Evolutionary conservation across 2,329 filamentous ascomycete species (phyloP).

Genomic region (Trichoderma sp.): DNA sequence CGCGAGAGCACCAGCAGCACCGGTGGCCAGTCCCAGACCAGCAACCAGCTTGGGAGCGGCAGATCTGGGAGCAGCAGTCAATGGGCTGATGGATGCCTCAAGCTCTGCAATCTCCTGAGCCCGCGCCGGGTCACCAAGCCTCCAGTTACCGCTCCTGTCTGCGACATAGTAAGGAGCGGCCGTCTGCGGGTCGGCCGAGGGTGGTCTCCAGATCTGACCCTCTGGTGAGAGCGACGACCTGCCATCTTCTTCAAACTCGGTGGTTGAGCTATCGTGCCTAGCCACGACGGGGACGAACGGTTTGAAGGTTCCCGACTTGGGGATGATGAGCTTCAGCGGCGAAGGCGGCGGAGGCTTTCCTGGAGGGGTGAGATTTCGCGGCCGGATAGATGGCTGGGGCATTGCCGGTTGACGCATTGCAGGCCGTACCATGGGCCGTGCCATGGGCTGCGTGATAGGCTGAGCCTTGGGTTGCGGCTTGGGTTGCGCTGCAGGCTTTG

Average conservation of each 20-base stretch:
- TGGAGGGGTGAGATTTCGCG: slow-evolving; percentile 12
- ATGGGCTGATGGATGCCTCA: slow-evolving; percentile 20
- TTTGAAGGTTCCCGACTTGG: slow-evolving; percentile 18
- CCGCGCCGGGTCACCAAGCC: slow-evolving; percentile 41
- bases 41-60: slow-evolving; percentile 11
- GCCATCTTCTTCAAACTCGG: slow-evolving; percentile 53
- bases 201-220: slow-evolving; percentile 51
- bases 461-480: background rate
- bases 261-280: slow-evolving; percentile 43
- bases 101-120: slow-evolving; percentile 29
- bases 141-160: slow-evolving; percentile 54
- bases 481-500: background rate
- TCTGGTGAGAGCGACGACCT: slow-evolving; percentile 34
- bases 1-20: slow-evolving; percentile 2
- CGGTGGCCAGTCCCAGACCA: slow-evolving; percentile 3
- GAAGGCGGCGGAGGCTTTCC: slow-evolving; percentile 24
- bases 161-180: slow-evolving; percentile 49
- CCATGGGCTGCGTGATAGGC: background rate
- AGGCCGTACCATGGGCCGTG: background rate
- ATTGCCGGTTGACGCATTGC: background rate
- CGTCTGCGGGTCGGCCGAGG: slow-evolving; percentile 43
- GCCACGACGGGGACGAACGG: slow-evolving; percentile 2
- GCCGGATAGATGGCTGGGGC: background rate
- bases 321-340: slow-evolving; percentile 32
- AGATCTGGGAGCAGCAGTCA: slow-evolving; percentile 17